A percentile compares a stretch with the other conserved stretches of the same genome.
Conservation (phyloP, 2,329 filamentous ascomycete species). For the Alternaria panax region DNA sequence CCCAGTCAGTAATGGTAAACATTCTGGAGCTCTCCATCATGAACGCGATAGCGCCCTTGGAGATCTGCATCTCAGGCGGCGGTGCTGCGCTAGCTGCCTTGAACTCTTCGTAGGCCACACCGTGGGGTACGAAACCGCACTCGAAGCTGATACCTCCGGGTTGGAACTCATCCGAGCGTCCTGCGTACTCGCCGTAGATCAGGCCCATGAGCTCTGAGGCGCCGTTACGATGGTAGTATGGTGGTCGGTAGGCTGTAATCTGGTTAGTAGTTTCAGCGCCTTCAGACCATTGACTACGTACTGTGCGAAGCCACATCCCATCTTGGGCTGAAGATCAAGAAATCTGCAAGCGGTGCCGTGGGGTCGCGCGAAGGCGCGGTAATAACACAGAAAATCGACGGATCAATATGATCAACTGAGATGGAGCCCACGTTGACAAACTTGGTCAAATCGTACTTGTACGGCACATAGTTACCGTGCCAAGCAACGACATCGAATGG, state of each 20-base stretch:
- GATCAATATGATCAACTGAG: conserved; percentile 79
- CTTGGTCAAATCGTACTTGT: conserved; percentile 80
- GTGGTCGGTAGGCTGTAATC: conserved; percentile 47
- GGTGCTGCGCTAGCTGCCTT: conserved; percentile 62
- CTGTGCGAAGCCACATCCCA: conserved; percentile 68
- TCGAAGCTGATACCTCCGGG: conserved; percentile 70
- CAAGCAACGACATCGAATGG: conserved; percentile 82
- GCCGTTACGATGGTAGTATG: conserved; percentile 70
- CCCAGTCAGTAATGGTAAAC: conserved; percentile 49
- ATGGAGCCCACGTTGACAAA: conserved; percentile 78
- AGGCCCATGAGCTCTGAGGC: conserved; percentile 73
- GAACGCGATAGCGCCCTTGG: conserved; percentile 66
- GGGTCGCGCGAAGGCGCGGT: conserved; percentile 64
- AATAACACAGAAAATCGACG: conserved; percentile 75
- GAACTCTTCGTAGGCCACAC: conserved; percentile 64
- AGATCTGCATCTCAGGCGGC: conserved; percentile 48
- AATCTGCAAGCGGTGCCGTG: conserved; percentile 70
- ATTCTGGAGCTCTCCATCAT: conserved; percentile 65
- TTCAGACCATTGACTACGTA: conserved; percentile 4
- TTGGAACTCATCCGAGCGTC: conserved; percentile 61
- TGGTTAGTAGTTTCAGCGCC: conserved; percentile 1
- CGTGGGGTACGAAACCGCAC: conserved; percentile 75
- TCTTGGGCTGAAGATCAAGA: conserved; percentile 70
- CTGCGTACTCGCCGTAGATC: conserved; percentile 65
- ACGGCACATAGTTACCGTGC: conserved; percentile 78